phyloP scores from a whole-genome alignment of 768 basidiomycete species.

The Phanerochaete sordida region DNA sequence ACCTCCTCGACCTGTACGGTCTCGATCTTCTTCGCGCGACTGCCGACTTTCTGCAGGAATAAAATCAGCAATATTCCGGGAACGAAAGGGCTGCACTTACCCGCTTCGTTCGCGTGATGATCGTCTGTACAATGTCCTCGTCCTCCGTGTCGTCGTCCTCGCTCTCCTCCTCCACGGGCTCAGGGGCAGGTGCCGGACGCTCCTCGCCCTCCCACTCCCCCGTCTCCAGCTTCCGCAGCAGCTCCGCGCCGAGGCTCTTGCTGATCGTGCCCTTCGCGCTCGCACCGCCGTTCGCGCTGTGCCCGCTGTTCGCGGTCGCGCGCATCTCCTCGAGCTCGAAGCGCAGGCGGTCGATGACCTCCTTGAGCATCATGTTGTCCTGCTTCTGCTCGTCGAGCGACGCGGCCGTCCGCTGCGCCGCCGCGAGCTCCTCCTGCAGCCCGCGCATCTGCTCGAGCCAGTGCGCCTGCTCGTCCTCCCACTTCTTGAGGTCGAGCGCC shows the following conservation, averaged over 20 bases:
- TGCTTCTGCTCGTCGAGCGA: conserved; percentile 91
- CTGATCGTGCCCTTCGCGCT: conserved; percentile 60
- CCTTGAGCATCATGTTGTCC: conserved; percentile 88
- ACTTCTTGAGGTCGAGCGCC: conserved; percentile 64
- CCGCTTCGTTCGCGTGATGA: conserved; percentile 82
- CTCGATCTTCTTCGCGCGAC: conserved; percentile 51
- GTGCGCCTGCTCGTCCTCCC: conserved; percentile 59
- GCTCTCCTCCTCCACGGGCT: conserved; percentile 32
- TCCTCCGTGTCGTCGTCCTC: conserved; percentile 56
- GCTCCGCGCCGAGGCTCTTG: conserved; percentile 73
- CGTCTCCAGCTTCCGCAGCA: conserved; percentile 56
- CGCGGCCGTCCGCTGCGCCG: conserved; percentile 68
- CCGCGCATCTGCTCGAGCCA: conserved; percentile 68
- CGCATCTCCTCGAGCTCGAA: conserved; percentile 94
- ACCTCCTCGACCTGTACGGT: conserved; percentile 49
- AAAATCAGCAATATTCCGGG: neutral
- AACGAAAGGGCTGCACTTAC: conserved; percentile 30
- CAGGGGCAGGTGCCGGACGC: conserved; percentile 23
- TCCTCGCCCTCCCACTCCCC: conserved; percentile 35
- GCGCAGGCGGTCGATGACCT: conserved; percentile 93
- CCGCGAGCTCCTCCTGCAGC: conserved; percentile 68
- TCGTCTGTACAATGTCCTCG: conserved; percentile 81
- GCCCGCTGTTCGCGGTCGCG: conserved; percentile 35
- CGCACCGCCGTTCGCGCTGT: conserved; percentile 36
- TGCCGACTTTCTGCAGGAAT: conserved; percentile 56